These are phyloP conservation scores for Sanghuangporus sanghuang DNA, from an alignment of 1,284 basidiomycete species.

Conservation along the genomic window DNA sequence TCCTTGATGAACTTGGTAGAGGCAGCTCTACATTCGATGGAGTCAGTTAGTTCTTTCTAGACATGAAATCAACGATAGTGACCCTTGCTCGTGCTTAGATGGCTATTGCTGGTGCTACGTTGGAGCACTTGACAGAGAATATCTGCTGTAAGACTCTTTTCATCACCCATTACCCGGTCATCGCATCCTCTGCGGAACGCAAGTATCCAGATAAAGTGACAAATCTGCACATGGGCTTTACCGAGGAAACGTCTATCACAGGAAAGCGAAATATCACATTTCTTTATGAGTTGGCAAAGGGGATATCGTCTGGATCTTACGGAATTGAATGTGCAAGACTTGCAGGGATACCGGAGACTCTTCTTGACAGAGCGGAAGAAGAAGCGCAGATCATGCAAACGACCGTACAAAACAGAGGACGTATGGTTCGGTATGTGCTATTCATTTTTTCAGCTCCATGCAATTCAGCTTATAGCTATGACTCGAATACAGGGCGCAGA, in stretches of 20 bases:
- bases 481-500: background rate
- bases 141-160: slow-evolving; percentile 82
- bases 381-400: slow-evolving; percentile 54
- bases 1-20: slow-evolving; percentile 82
- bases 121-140: slow-evolving; percentile 65
- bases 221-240: slow-evolving; percentile 86
- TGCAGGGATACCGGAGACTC: slow-evolving; percentile 68
- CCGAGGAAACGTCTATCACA: slow-evolving; percentile 57
- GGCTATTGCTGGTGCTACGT: slow-evolving; percentile 76
- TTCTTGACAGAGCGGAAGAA: slow-evolving; percentile 57
- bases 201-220: slow-evolving; percentile 54
- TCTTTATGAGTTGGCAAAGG: slow-evolving; percentile 69
- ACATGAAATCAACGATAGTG: background rate
- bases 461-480: background rate
- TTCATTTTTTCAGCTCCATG: background rate
- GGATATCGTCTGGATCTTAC: slow-evolving; percentile 78
- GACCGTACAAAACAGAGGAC: slow-evolving; percentile 33
- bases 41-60: slow-evolving; percentile 35
- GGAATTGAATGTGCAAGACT: slow-evolving; percentile 87
- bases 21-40: slow-evolving; percentile 86
- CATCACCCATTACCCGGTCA: slow-evolving; percentile 87
- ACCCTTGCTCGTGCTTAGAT: slow-evolving; percentile 43
- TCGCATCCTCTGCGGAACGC: slow-evolving; percentile 54
- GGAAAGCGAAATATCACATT: slow-evolving; percentile 80
- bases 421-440: slow-evolving; percentile 3